Evolutionary conservation across 2,329 filamentous ascomycete genomes (phyloP).

Genomic region (Cercospora sesami): DNA sequence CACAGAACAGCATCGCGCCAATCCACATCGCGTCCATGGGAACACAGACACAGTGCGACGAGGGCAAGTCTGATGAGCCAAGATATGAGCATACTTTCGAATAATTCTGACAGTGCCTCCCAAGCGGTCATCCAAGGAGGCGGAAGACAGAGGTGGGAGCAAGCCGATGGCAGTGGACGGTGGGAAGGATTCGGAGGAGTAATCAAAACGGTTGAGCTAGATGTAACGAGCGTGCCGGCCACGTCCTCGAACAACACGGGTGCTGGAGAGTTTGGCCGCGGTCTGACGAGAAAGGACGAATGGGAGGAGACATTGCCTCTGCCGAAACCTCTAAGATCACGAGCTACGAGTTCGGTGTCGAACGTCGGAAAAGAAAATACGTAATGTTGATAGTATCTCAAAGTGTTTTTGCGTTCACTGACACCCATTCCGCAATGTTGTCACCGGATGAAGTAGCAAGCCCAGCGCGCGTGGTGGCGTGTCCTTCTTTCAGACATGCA

Average conservation of each 20-base stretch:
- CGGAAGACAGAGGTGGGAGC: conserved; percentile 19
- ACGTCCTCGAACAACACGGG: conserved; percentile 8
- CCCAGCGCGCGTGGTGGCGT: too few species aligned
- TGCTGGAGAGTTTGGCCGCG: conserved; percentile 17
- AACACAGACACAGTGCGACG: background rate
- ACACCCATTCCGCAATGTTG: background rate
- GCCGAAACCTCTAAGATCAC: background rate
- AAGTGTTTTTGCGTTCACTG: background rate
- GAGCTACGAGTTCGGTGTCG: conserved; percentile 4
- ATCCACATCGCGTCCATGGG: background rate
- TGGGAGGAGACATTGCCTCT: conserved; percentile 12
- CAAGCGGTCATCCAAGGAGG: conserved; percentile 16
- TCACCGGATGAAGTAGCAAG: background rate
- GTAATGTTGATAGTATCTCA: background rate
- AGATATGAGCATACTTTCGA: conserved; percentile 6
- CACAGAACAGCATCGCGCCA: background rate
- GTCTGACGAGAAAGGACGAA: conserved; percentile 20
- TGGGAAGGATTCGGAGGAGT: conserved; percentile 23
- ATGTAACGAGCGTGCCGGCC: conserved; percentile 15
- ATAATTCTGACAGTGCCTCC: background rate
- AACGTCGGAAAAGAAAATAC: background rate
- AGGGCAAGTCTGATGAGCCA: conserved; percentile 10
- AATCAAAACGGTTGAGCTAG: conserved; percentile 21
- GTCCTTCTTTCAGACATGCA: background rate
- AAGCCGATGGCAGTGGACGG: conserved; percentile 14